Percentiles rank a stretch among this genome's conserved stretches.
phyloP scores from a whole-genome alignment of 495 filamentous ascomycete genomes.

The Hypoxylon subgilvum region DNA sequence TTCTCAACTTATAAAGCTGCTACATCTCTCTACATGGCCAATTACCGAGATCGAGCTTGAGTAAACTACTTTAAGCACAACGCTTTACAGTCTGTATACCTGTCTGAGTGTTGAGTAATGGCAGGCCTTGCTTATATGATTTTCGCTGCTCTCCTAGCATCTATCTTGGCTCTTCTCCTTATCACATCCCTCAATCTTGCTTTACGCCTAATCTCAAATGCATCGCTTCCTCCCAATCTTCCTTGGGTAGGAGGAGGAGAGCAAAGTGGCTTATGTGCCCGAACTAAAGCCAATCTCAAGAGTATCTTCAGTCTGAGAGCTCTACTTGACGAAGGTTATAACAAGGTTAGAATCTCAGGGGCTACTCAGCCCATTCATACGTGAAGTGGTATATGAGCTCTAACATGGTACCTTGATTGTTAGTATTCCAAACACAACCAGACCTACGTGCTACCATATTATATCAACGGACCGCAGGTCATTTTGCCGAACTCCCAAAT shows the following conservation, averaged over 20 bases:
- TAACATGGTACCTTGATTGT: background rate
- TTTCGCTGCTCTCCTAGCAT: background rate
- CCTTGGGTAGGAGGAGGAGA: constrained; percentile 18
- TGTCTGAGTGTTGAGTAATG: too few species aligned
- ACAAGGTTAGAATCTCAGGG: constrained; percentile 1
- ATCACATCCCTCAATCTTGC: constrained; percentile 10
- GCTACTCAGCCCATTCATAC: background rate
- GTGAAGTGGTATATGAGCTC: background rate
- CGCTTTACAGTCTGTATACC: too few species aligned
- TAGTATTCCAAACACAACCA: constrained; percentile 49
- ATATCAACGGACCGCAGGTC: constrained; percentile 50
- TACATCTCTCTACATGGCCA: too few species aligned
- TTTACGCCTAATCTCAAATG: constrained; percentile 13
- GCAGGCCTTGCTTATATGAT: background rate
- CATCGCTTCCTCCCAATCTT: constrained; percentile 14
- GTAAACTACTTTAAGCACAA: too few species aligned
- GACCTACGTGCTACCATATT: constrained; percentile 49
- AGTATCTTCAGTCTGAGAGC: constrained; percentile 11
- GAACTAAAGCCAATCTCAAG: constrained; percentile 18
- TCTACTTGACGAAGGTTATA: constrained; percentile 25
- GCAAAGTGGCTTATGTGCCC: background rate
- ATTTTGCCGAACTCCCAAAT: constrained; percentile 46
- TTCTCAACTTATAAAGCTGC: too few species aligned
- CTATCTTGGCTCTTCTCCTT: background rate
- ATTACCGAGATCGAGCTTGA: too few species aligned